Evolutionary conservation across 345 rosid genomes (phyloP).

Genomic region (Zanthoxylum bungeanum): DNA sequence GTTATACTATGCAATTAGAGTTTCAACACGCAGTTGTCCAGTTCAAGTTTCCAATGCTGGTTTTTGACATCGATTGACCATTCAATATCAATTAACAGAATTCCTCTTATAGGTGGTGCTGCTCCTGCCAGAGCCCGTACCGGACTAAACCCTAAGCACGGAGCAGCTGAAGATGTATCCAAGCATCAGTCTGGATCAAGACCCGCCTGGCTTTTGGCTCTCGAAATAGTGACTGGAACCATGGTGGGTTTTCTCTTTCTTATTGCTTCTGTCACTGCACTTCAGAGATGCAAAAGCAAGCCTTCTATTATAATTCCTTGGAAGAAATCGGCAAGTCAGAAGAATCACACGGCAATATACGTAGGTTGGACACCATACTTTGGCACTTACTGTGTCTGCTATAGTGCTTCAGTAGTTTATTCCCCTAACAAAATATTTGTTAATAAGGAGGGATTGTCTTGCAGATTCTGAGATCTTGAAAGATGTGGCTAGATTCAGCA

Average conservation of each 20-base stretch:
- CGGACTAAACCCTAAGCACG: conserved; percentile 36
- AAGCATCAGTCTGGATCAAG: conserved; percentile 53
- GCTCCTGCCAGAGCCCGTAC: conserved; percentile 42
- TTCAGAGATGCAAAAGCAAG: conserved; percentile 72
- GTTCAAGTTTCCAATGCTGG: background rate
- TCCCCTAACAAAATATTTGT: background rate
- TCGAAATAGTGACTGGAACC: conserved; percentile 82
- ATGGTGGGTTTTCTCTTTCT: conserved; percentile 69
- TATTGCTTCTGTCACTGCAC: conserved; percentile 55
- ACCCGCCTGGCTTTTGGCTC: conserved; percentile 80
- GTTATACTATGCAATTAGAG: background rate
- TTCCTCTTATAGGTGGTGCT: conserved; percentile 38
- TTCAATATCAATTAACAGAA: conserved; percentile 10
- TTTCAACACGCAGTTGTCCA: background rate
- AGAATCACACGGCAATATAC: conserved; percentile 67
- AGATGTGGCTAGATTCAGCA: conserved; percentile 67
- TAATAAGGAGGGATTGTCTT: conserved; percentile 5
- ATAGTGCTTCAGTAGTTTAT: background rate
- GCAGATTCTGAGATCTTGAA: conserved; percentile 88
- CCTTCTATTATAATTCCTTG: conserved; percentile 87
- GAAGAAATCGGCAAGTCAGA: conserved; percentile 87
- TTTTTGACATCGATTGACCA: background rate
- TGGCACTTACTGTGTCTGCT: background rate
- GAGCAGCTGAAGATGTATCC: conserved; percentile 40
- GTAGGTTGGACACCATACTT: conserved; percentile 58